A percentile compares a stretch with the other conserved stretches of the same genome.
Conservation (phyloP, 163 green algal genomes). For the Scenedesmus sp. region DNA sequence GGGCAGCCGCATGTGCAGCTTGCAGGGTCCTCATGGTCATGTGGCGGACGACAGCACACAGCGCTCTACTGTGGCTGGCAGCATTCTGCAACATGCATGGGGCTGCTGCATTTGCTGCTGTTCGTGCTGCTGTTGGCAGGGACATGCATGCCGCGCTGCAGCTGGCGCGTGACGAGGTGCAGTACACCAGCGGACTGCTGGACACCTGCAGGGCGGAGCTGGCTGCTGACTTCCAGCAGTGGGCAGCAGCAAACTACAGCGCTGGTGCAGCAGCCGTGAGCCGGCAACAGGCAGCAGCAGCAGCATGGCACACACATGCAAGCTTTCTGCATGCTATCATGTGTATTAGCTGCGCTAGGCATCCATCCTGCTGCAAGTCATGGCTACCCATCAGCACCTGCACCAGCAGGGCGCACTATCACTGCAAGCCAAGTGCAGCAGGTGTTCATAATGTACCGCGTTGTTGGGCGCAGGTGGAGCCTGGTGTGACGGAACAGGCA, state of each 20-base stretch:
- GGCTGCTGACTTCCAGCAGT: constrained; percentile 69
- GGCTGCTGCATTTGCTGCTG: background rate
- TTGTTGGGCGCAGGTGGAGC: background rate
- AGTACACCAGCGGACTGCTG: constrained; percentile 74
- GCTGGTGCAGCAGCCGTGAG: background rate
- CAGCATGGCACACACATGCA: background rate
- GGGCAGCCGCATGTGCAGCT: background rate
- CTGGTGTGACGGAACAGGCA: background rate
- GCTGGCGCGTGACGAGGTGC: constrained; percentile 73
- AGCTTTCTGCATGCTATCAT: background rate
- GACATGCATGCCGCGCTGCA: constrained; percentile 60
- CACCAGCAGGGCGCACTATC: background rate
- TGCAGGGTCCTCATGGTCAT: background rate
- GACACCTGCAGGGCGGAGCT: constrained; percentile 75
- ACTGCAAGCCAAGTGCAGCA: background rate
- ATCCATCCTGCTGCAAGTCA: background rate
- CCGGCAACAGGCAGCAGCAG: background rate
- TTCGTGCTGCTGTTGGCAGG: background rate
- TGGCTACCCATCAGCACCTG: background rate
- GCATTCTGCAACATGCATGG: too few relatives aligned
- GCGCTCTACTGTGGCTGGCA: background rate
- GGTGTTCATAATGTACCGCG: too few relatives aligned
- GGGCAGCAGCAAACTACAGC: constrained; percentile 39
- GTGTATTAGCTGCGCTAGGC: background rate
- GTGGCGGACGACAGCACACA: background rate